Evolutionary conservation across 1,284 basidiomycete species (phyloP), one percentile per base, ranked within the genome.

Genomic region (Ceratobasidium sp.): DNA sequence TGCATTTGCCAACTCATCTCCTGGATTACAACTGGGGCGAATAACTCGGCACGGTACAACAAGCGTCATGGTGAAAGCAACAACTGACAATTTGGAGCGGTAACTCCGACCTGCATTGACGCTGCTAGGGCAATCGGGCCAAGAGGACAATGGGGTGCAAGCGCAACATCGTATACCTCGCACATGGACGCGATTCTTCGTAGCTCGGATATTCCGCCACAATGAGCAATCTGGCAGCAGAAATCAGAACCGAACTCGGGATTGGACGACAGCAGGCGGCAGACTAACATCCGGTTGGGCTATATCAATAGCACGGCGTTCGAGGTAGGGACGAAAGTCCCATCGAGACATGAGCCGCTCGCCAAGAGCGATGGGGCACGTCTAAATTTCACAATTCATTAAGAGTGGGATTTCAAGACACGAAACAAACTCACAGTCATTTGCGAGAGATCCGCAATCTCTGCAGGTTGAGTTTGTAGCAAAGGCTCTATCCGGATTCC

Each of bases 91-190:
- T 88, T 89, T 0, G 86, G 86, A 30, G 84, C 80, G 14, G 84
- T 79, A 28, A 85, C 79, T 12, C 84, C 87, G 1, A 89, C 84
- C 73, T 88, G 87, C 73, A 89, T 84, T 76, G 86, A 88, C 5
- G 91, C 91, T 3, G 90, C 91, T 50, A 92, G 84, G 0, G 91
- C 90, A 36, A 93, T 86, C 0, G 91, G 91, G 0, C 90, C 89
- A 1, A 89, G 76, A 0, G 88, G 87, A 77, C 86, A 88, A 76
- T 89, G 87, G 1, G 88, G 87, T 0, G 88, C 88, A 45, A 74
- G 72, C 10, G 84, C 87, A 75, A 89, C 85, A 74, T 89, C 89
- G 76, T 89, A 89, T 8, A 83, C 87, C 81, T 92, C 90, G 1
- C 89, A 87, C 80, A 92, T 83, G 39, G 84, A 84, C 4, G 91